Conservation (phyloP, 306 rosid species). For the Dryas octopetala region DNA sequence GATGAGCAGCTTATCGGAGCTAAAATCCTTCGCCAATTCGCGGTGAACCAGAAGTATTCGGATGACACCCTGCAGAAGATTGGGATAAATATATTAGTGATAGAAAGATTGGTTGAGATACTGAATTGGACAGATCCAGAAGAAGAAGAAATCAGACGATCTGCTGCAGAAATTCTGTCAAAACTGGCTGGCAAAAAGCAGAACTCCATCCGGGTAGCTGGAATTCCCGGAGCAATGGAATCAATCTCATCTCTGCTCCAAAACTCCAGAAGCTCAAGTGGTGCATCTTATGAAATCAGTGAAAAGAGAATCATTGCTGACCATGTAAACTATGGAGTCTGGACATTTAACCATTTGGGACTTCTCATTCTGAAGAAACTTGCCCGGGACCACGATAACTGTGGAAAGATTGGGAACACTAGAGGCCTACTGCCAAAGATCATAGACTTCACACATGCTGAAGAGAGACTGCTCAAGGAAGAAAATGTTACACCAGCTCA, state of each 20-base stretch:
- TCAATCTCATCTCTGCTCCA: conserved; percentile 86
- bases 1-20: conserved; percentile 93
- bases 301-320: conserved; percentile 60
- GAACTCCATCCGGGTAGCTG: conserved; percentile 76
- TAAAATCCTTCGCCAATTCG: conserved; percentile 65
- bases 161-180: conserved; percentile 80
- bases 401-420: conserved; percentile 92
- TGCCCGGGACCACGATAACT: conserved; percentile 80
- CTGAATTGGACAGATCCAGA: conserved; percentile 82
- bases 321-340: conserved; percentile 54
- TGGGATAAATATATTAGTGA: conserved; percentile 59
- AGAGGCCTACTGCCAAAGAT: conserved; percentile 86
- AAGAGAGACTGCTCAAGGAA: conserved; percentile 59
- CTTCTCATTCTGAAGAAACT: conserved; percentile 80
- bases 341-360: conserved; percentile 85
- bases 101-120: conserved; percentile 91
- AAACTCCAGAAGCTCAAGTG: conserved; percentile 45
- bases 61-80: conserved; percentile 86
- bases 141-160: conserved; percentile 77
- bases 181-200: conserved; percentile 82
- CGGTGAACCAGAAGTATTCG: conserved; percentile 48
- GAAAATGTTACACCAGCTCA: conserved; percentile 47
- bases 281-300: conserved; percentile 73
- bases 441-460: conserved; percentile 73
- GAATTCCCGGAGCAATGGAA: conserved; percentile 92